Evolutionary conservation across 2,329 filamentous ascomycete genomes (phyloP).

Genomic region (Cladosporium halotolerans): DNA sequence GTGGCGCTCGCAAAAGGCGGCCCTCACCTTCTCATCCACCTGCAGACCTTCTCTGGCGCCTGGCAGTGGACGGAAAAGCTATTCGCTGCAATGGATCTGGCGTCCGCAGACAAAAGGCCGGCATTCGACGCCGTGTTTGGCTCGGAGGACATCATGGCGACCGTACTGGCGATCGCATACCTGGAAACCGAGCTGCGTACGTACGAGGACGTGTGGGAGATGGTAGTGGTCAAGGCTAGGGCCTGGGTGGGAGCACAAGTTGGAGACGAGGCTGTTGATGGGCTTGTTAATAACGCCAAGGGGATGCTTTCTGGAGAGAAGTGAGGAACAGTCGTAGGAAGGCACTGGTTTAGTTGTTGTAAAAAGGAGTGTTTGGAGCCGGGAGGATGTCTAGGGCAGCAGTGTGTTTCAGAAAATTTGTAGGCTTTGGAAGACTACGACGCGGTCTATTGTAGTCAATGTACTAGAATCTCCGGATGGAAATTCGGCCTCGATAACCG

Average conservation of each 20-base stretch:
- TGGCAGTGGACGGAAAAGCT: slow-evolving; percentile 40
- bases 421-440: background rate
- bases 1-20: too few relatives aligned
- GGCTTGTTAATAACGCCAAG: slow-evolving; percentile 1
- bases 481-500: background rate
- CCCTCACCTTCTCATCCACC: background rate
- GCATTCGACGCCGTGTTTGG: background rate
- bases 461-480: background rate
- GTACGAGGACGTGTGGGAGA: slow-evolving; percentile 55
- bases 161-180: slow-evolving; percentile 42
- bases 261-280: background rate
- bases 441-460: background rate
- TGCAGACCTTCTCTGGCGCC: slow-evolving; percentile 44
- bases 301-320: background rate
- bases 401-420: background rate
- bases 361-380: background rate
- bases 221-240: slow-evolving; percentile 57
- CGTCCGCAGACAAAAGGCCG: background rate
- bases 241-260: slow-evolving; percentile 15
- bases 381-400: background rate
- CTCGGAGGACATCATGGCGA: slow-evolving; percentile 25
- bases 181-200: slow-evolving; percentile 42
- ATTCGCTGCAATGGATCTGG: slow-evolving; percentile 18
- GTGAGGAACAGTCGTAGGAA: too few relatives aligned
- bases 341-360: background rate